These are phyloP conservation scores for Fusarium sp. DNA, from an alignment of 2,329 filamentous ascomycete genomes.

Conservation along the genomic window DNA sequence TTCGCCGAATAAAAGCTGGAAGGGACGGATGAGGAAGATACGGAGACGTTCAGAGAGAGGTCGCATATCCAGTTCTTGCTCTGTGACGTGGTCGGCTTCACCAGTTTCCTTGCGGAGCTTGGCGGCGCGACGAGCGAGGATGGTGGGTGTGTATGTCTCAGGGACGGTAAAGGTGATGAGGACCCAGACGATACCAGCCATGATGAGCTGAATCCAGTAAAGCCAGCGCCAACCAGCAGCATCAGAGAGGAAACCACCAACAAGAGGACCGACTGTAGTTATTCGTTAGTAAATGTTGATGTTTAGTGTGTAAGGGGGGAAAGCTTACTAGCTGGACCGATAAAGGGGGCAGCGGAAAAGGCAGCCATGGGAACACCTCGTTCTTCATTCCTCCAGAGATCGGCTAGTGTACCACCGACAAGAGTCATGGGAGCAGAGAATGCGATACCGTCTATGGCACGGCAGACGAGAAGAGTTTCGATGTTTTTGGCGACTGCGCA, in stretches of 20 bases:
- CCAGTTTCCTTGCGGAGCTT: conserved; percentile 75
- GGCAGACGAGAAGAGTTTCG: conserved; percentile 75
- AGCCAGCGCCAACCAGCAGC: conserved; percentile 80
- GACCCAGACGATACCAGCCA: conserved; percentile 72
- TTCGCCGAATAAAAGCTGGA: conserved; percentile 84
- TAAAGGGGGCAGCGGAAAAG: conserved; percentile 82
- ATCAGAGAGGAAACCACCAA: conserved; percentile 78
- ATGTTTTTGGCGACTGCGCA: conserved; percentile 81
- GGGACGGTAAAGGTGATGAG: conserved; percentile 88
- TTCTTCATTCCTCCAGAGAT: conserved; percentile 85
- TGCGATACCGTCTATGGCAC: conserved; percentile 80
- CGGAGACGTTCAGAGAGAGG: conserved; percentile 72
- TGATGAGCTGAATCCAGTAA: conserved; percentile 85
- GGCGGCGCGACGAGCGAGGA: conserved; percentile 73
- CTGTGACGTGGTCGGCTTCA: conserved; percentile 73
- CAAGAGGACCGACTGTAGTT: conserved; percentile 68
- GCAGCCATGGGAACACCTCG: conserved; percentile 86
- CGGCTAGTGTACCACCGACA: conserved; percentile 81
- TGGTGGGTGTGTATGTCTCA: conserved; percentile 84
- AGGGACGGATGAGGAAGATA: conserved; percentile 80
- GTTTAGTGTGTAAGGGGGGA: background rate
- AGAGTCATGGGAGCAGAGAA: conserved; percentile 89
- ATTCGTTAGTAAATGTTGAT: conserved; percentile 11
- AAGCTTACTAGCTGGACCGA: conserved; percentile 74
- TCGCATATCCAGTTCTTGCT: conserved; percentile 78